Percentiles rank a stretch among this genome's conserved stretches.
Evolutionary conservation across 1,284 basidiomycete species (phyloP).

Genomic region (Ustilago nuda): DNA sequence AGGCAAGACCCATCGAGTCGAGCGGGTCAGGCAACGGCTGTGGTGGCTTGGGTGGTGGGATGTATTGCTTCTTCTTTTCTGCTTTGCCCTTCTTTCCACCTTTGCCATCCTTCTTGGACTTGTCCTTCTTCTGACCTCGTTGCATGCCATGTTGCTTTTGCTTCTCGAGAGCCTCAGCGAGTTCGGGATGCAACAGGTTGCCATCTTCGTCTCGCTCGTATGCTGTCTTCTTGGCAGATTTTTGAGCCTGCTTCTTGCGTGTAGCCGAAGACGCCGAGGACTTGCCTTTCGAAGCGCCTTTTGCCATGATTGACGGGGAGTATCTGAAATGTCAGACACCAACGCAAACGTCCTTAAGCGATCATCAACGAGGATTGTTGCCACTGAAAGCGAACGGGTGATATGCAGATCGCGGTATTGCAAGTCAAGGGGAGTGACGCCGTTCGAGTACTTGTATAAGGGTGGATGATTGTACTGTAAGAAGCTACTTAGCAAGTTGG

Average conservation of each 20-base stretch:
- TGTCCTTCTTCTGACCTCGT: slow-evolving; percentile 63
- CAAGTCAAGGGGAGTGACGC: neutral
- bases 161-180: slow-evolving; percentile 36
- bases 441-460: neutral
- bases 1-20: slow-evolving; percentile 82
- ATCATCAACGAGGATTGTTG: neutral
- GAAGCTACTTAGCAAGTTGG: neutral
- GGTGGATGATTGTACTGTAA: neutral
- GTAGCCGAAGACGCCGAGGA: slow-evolving; percentile 67
- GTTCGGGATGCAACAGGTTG: slow-evolving; percentile 36
- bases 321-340: neutral
- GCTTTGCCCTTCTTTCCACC: slow-evolving; percentile 53
- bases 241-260: slow-evolving; percentile 67
- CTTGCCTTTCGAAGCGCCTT: slow-evolving; percentile 59
- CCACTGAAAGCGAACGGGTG: neutral
- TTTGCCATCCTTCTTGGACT: slow-evolving; percentile 55
- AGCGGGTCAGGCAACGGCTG: slow-evolving; percentile 89
- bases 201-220: slow-evolving; percentile 48
- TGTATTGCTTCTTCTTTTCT: slow-evolving; percentile 64
- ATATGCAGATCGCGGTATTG: neutral
- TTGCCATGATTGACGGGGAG: slow-evolving; percentile 22
- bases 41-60: slow-evolving; percentile 73
- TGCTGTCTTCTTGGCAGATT: slow-evolving; percentile 59
- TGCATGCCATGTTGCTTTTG: slow-evolving; percentile 37
- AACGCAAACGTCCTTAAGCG: neutral